Base-by-base conservation (phyloP, 2,329 filamentous ascomycete species). In the Fusarium sp. region DNA sequence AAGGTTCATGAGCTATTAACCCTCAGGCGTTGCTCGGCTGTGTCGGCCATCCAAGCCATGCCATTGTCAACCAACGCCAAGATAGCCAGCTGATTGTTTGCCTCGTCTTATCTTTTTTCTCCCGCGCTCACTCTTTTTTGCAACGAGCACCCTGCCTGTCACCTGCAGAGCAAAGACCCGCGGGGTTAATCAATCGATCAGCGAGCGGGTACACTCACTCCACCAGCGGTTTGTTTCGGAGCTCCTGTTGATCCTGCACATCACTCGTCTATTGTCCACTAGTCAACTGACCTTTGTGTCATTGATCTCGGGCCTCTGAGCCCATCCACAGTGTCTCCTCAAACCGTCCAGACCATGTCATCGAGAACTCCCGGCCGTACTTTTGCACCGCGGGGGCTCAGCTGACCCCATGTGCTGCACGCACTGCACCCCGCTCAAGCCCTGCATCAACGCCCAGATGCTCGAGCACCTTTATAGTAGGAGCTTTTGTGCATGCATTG, bases 401-500 rank as follows among this genome's bases (percentile, higher is more conserved):
- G 47, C 47, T 52, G 47, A 52, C 47, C 47, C 47, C 47, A 52
- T 52, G 25, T 27, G 9, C 42, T 27, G 42, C 42, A 27, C 14
- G 47, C 47, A 13, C 47, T 31, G 18, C 47, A 52, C 47, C 47
- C 47, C 47, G 47, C 47, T 52, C 47, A 52, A 52, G 47, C 47
- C 25, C 47, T 47, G 22, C 22, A 47, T 47, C 42, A 18, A 27
- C 42, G 42, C 42, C 47, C 47, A 52, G 47, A 52, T 29, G 47
- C 47, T 29, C 9, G 5, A 52, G 47, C 47, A 52, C 47, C 40
- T 20, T 35, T 6, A 69, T 45, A 56, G 27, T 9, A 62, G 29
- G 66, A 65, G 14, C 59, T 35, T 60, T 61, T 57, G 42, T 66
- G 68, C 68, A 70, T 70, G 38, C 54, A 71, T 60, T 65, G 59